These are phyloP conservation scores for Lepidium aucheri DNA, from an alignment of 345 rosid genomes.

Conservation along the genomic window DNA sequence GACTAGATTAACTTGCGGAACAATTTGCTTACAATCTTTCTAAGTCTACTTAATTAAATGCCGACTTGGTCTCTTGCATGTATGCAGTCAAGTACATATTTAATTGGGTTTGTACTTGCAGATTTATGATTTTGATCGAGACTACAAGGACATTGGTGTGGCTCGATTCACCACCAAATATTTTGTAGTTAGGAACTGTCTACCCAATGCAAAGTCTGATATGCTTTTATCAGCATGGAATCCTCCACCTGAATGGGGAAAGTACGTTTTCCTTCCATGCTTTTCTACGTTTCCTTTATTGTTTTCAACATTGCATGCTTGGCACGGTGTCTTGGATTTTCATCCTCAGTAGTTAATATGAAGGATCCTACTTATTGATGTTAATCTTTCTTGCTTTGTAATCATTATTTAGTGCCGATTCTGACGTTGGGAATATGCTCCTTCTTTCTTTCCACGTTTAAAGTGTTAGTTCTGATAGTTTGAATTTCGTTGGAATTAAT, in stretches of 20 bases:
- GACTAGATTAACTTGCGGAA: no score
- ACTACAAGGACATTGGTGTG: slow-evolving; percentile 92
- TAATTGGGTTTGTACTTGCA: slow-evolving; percentile 21
- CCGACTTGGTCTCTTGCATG: not conserved
- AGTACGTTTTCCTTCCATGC: slow-evolving; percentile 34
- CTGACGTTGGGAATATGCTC: not conserved
- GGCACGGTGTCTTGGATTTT: not conserved
- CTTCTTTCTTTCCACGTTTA: not conserved
- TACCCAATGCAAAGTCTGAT: slow-evolving; percentile 72
- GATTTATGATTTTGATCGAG: slow-evolving; percentile 98
- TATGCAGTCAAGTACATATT: not conserved
- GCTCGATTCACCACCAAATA: slow-evolving; percentile 82
- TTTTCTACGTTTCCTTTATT: not conserved
- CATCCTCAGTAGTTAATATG: not conserved
- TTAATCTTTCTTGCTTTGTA: not conserved
- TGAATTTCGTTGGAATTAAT: not conserved
- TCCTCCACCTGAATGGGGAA: slow-evolving; percentile 98
- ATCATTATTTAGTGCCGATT: slow-evolving; percentile 3
- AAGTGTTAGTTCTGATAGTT: not conserved
- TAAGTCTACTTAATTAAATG: no score
- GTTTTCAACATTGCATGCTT: not conserved
- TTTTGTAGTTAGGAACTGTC: slow-evolving; percentile 81
- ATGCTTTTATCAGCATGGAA: slow-evolving; percentile 96
- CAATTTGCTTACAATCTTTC: no score
- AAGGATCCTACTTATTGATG: not conserved